Conservation (phyloP, 1,284 basidiomycete genomes). For the Sphagnurus paluster region DNA sequence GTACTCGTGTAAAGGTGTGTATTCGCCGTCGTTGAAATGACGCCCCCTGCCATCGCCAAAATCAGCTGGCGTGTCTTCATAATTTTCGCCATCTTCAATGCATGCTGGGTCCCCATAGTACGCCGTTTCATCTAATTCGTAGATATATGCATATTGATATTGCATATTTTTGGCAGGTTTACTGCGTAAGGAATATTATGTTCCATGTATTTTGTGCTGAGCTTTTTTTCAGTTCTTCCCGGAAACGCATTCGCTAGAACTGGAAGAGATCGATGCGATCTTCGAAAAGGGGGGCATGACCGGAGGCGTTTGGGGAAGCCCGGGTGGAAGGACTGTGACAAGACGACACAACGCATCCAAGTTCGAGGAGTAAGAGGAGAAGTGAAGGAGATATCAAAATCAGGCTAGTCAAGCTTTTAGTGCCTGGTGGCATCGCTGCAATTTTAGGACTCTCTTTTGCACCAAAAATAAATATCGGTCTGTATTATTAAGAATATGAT, state of each 20-base stretch:
- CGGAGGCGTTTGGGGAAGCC: constrained; percentile 37
- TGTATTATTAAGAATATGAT: not conserved
- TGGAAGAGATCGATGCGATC: constrained; percentile 45
- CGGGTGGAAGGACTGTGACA: constrained; percentile 22
- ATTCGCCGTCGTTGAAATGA: constrained; percentile 50
- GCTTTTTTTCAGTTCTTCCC: constrained; percentile 37
- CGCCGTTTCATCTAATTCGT: not conserved
- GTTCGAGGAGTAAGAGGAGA: constrained; percentile 5
- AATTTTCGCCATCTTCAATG: constrained; percentile 48
- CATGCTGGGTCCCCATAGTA: constrained; percentile 41
- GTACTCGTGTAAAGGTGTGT: constrained; percentile 30
- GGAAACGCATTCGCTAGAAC: constrained; percentile 42
- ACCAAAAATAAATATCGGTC: not conserved
- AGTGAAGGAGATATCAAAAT: too few species aligned
- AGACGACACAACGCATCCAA: constrained; percentile 3
- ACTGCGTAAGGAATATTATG: constrained; percentile 25
- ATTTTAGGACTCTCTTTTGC: too few species aligned
- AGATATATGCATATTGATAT: not conserved
- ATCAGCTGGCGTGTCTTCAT: constrained; percentile 49
- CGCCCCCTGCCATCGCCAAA: constrained; percentile 48
- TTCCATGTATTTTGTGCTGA: too few species aligned
- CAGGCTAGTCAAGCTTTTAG: too few species aligned
- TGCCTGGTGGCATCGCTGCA: too few species aligned
- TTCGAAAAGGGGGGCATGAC: constrained; percentile 44
- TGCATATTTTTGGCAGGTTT: constrained; percentile 26